Base-by-base conservation (phyloP, 441 rosid genomes). In the Gossypium schwendimanii region DNA sequence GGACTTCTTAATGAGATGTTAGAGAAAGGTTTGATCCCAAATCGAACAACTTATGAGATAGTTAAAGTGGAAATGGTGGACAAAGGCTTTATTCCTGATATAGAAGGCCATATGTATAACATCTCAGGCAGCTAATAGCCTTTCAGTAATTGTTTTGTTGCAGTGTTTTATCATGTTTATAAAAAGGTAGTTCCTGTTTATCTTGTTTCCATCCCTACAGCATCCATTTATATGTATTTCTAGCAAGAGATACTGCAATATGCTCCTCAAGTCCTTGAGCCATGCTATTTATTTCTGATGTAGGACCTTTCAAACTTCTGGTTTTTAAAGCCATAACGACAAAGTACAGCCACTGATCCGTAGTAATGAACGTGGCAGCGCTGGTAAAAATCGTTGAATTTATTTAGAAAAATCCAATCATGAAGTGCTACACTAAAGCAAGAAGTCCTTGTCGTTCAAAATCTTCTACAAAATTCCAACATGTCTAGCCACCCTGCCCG, bases 21-120 rank as follows among this genome's bases (percentile, higher is more conserved):
- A 81, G 94, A 93, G 87, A 88, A 83, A 80, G 97, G 96, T 80
- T 54, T 91, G 75, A 71, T 87, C 57, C 97, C 93, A 1, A 91
- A 91, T 79, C 59, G 76, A 65, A 76, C 73, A 55, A 91, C 96
- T 6, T 93, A 86, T 66, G 85, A 88, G 73, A 86, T 87, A 71
- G 81, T 93, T 71, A 87, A 52, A 78, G 84, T 64, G 73, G 93
- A 91, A 82, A 90, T 93, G 94, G 64, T 90, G 70, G 96, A 87
- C 55, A 90, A 87, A 84, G 96, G 95, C 28, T 90, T 91, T 77
- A 80, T 88, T 28, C 97, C 93, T 0, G 92, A 90, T 78, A 86
- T 89, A 73, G 82, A 90, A 79, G 92, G 95, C 20, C 97, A 89
- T 77, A 58, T 91, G 10, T 83, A 76, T 75, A 87, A 73, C 73